Evolutionary conservation across 768 basidiomycete species (phyloP).

Genomic region (Xerocomellus amylosporus): DNA sequence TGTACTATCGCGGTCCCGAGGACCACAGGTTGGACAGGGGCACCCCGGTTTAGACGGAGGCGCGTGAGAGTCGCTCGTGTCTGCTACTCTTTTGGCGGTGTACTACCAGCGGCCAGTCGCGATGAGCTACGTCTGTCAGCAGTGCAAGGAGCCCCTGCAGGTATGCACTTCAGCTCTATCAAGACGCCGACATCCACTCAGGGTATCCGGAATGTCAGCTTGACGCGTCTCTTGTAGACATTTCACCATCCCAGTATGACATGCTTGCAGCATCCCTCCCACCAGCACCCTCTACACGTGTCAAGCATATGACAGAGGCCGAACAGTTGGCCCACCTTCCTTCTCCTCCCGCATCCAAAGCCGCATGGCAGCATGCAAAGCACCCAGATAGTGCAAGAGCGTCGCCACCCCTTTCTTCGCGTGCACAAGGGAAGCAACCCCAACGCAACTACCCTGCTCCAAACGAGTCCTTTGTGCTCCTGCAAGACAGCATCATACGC

Average conservation of each 20-base stretch:
- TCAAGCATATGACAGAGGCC: slow-evolving; percentile 38
- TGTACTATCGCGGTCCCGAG: not conserved
- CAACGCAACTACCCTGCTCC: slow-evolving; percentile 55
- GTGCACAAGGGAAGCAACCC: slow-evolving; percentile 59
- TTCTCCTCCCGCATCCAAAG: slow-evolving; percentile 50
- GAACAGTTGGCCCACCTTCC: slow-evolving; percentile 48
- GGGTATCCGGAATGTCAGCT: slow-evolving; percentile 41
- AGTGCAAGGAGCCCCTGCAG: slow-evolving; percentile 90
- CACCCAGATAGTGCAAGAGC: slow-evolving; percentile 34
- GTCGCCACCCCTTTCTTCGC: slow-evolving; percentile 46
- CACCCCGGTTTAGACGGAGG: not conserved
- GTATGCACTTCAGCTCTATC: slow-evolving; percentile 34
- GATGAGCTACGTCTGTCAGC: slow-evolving; percentile 69
- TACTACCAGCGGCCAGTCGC: not conserved
- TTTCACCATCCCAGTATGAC: slow-evolving; percentile 85
- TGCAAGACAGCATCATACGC: slow-evolving; percentile 78
- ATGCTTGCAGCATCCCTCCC: slow-evolving; percentile 74
- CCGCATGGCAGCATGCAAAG: slow-evolving; percentile 62
- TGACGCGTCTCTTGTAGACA: slow-evolving; percentile 87
- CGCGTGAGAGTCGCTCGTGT: not conserved
- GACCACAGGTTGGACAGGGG: not conserved
- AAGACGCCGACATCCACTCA: slow-evolving; percentile 10
- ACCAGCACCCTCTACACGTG: slow-evolving; percentile 44
- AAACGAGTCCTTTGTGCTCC: slow-evolving; percentile 87
- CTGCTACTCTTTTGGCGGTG: not conserved